Evolutionary conservation across 495 filamentous ascomycete species (phyloP), one percentile per base, ranked within the genome.

Genomic region (Mycothermus thermophilus): DNA sequence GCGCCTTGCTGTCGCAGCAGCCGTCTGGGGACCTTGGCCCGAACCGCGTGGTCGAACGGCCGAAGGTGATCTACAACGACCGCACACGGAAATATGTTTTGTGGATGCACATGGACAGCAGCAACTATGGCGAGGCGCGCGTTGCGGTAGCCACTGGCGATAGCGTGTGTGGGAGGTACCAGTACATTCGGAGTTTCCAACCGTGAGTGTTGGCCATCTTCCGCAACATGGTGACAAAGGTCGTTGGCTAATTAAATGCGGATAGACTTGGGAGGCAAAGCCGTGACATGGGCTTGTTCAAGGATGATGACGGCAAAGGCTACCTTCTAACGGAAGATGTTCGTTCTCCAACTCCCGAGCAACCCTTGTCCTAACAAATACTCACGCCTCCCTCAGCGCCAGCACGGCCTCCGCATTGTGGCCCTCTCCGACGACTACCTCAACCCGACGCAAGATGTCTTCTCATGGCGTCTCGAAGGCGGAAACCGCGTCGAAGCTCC

Each of bases 71-170:
- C 0, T 72, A 67, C 42, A 77, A 78, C 27, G 61, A 64, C 20
- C 51, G 51, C 17, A 74, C 71, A 0, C 31, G 38, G 5, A 62
- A 72, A 34, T 77, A 69, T 39, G 66, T 74, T 21, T 43, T 71
- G 16, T 80, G 72, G 63, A 67, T 80, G 67, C 77, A 81, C 44
- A 75, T 79, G 43, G 77, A 81, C 43, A 64, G 55, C 25, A 62
- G 60, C 23, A 67, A 53, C 43, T 81, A 81, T 38, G 67, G 63
- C 1, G 75, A 79, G 21, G 77, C 77, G 8, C 74, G 69, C 37
- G 70, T 72, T 0, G 77, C 71, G 3, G 75, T 80, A 22, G 76
- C 75, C 0, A 74, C 68, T 0, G 63, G 66, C 1, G 57, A 62
- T 42, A 52, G 46, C 7, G 68, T 79, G 7, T 80, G 77, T 47